Evolutionary conservation across 768 basidiomycete genomes (phyloP), one percentile per base, ranked within the genome.

Genomic region (Xerocomellus dryophilus): DNA sequence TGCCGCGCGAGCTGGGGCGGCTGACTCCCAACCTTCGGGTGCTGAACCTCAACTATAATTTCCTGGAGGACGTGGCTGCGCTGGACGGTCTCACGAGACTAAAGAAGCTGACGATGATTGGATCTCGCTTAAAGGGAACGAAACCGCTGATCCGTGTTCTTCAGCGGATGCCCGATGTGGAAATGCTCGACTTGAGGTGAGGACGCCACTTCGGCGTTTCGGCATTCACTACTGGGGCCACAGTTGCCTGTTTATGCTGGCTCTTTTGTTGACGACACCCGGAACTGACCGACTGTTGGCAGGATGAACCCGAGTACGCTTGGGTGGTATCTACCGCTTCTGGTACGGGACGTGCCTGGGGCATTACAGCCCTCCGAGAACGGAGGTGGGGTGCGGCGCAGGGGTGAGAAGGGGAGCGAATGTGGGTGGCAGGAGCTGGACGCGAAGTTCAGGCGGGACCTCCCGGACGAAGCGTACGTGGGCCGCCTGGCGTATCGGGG

Each of bases 231-330:
- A 15, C 7, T 14, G 0, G 39, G 31, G 32, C 11, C 35, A 38
- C 27, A 38, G 43, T 31, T 45, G 39, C 25, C 51, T 42, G 20
- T 50, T 32, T 54, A 18, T 20, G 15, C 10, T 3, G 29, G 8
- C 23, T 11, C 40, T 38, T 43, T n/a, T 42, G 54, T 41, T 57
- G 65, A 40, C 50, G 54, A 67, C 48, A 45, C 63, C 60, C 63
- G 66, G 57, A 23, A 66, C 57, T 65, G 60, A 68, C 64, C 66
- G 61, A 65, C 2, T 7, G 49, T 50, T 54, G 53, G 43, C 61
- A 82, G 86, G 71, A 97, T 98, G 93, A 99, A 99, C 66, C 95
- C 97, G 50, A 93, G 90, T 61, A 98, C 95, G 18, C 84, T 98
- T 11, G 91, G 91, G 7, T 96, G 93, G 88, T 98, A 99, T 71